Base-by-base conservation (phyloP, 148 eudicot genomes). In the Rhododendron henanense region DNA sequence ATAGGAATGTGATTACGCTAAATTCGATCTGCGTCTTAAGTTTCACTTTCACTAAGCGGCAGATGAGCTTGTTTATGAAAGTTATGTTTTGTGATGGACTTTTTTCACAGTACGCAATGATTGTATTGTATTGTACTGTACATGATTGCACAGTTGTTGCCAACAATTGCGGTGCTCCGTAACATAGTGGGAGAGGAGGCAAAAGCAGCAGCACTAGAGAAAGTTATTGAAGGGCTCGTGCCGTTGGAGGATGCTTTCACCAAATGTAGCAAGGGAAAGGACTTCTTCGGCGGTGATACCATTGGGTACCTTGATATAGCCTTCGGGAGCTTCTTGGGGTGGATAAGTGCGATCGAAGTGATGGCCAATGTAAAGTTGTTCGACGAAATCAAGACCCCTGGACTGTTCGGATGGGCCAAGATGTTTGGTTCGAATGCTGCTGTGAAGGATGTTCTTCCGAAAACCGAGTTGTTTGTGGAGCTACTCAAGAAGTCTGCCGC, bases 271-370 rank as follows among this genome's bases (percentile, higher is more conserved):
- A 83, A 90, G 41, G 90, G 89, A 16, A 87, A 85, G 74, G 83
- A 65, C 5, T 90, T 79, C 80, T 90, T 90, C 9, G 85, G 90
- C 15, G 73, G 73, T 25, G 73, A 65, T 0, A 65, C 73, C 73
- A 65, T 65, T n/a, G 94, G 94, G 0, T 92, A 53, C 82, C 55
- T 92, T 1, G 92, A 92, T 61, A 85, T 92, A 67, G 89, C 86
- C 15, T 41, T 91, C 1, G 90, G 93, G 37, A 23, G 90, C 84
- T 81, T 19, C 83, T 81, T 93, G 83, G 85, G 75, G 18, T 86
- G 88, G 90, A 13, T 91, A 1, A 86, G 69, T 11, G 88, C 67
- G 10, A 18, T 9, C 0, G 90, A 87, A 51, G 83, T 11, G n/a
- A 14, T 90, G 59, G 2, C 3, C 2, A 78, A 50, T n/a, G 23